These are phyloP conservation scores for Xylaria castorea DNA, from an alignment of 495 filamentous ascomycete species.

Conservation along the genomic window DNA sequence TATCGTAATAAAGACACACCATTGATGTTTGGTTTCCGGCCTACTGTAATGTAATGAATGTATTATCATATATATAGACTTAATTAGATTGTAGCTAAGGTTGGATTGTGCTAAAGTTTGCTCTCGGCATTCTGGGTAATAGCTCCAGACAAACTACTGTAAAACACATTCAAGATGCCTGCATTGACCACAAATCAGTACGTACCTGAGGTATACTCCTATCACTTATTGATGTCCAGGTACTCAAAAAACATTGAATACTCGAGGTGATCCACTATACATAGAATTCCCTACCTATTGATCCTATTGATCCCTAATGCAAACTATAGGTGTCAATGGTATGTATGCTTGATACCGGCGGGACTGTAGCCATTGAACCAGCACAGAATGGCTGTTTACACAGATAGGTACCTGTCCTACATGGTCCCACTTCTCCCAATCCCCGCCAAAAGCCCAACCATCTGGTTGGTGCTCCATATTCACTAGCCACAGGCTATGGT, in stretches of 20 bases:
- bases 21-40: too few relatives aligned
- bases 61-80: too few relatives aligned
- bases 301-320: background rate
- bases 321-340: background rate
- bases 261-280: background rate
- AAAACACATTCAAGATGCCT: background rate
- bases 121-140: background rate
- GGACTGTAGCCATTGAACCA: background rate
- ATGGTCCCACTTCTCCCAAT: slow-evolving; percentile 6
- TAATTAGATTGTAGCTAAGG: too few relatives aligned
- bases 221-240: background rate
- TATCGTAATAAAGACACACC: background rate
- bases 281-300: background rate
- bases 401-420: background rate
- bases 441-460: slow-evolving; percentile 8
- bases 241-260: background rate
- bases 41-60: too few relatives aligned
- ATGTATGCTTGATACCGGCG: background rate
- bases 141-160: background rate
- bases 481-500: slow-evolving; percentile 18
- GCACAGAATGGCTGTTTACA: background rate
- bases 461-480: slow-evolving; percentile 1
- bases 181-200: background rate
- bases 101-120: background rate
- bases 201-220: background rate